Evolutionary conservation across 306 rosid species (phyloP).

Genomic region (Adenanthera pavonina): DNA sequence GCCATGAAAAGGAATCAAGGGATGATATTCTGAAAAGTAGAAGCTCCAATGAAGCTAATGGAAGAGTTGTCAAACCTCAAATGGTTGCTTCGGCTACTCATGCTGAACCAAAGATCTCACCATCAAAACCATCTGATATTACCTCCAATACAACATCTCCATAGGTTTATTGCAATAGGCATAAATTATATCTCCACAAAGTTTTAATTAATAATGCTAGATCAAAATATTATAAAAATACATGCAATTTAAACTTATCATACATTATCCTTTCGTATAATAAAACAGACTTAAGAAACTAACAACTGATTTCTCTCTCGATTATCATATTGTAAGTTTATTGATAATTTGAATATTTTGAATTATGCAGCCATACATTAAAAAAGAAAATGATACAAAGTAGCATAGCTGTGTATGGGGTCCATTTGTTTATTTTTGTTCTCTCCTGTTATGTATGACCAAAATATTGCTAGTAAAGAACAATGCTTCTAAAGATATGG

Average conservation of each 20-base stretch:
- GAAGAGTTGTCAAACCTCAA: background rate
- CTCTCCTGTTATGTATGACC: too few relatives aligned
- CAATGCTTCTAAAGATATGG: background rate
- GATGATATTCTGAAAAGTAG: background rate
- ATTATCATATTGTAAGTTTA: background rate
- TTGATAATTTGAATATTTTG: background rate
- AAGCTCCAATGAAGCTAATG: background rate
- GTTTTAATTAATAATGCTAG: too few relatives aligned
- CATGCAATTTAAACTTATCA: too few relatives aligned
- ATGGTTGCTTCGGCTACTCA: too few relatives aligned
- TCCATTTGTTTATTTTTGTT: too few relatives aligned
- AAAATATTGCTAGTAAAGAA: background rate
- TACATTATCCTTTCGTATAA: background rate
- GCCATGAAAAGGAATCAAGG: background rate
- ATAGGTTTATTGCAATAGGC: too few relatives aligned
- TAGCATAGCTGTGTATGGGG: background rate
- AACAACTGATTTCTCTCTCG: background rate
- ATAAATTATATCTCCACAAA: too few relatives aligned
- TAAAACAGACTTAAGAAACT: background rate
- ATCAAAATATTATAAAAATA: too few relatives aligned
- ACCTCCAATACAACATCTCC: too few relatives aligned
- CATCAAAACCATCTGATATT: too few relatives aligned
- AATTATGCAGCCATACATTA: too few relatives aligned
- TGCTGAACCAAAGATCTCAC: too few relatives aligned
- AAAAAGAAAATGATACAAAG: background rate